phyloP scores from a whole-genome alignment of 306 rosid species.

The Datisca glomerata region DNA sequence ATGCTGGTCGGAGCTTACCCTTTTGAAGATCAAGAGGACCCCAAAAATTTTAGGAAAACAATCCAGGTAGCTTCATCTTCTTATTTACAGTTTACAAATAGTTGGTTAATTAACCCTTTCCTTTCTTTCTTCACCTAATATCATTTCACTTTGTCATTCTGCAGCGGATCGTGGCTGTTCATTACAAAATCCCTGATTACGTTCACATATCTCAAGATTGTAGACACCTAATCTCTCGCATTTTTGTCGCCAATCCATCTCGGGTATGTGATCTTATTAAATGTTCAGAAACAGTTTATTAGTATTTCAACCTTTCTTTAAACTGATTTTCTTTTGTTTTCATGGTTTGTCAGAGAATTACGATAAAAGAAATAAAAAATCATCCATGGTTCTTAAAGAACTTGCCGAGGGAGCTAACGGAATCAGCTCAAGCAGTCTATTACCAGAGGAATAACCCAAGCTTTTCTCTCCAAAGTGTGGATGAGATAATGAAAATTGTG shows the following conservation, averaged over 20 bases:
- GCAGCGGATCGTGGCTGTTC: not conserved
- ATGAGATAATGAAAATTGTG: not conserved
- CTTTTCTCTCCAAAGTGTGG: not conserved
- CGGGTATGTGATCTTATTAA: not conserved
- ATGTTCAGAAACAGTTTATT: not conserved
- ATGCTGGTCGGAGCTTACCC: not conserved
- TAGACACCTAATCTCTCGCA: not conserved
- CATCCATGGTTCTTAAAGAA: not conserved
- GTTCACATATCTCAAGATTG: not conserved
- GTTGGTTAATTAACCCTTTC: not conserved
- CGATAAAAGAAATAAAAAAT: not conserved
- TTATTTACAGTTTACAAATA: not conserved
- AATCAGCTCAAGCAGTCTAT: not conserved
- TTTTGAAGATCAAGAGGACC: not conserved
- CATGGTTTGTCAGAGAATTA: not conserved
- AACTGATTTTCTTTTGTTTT: not conserved
- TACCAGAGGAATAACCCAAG: not conserved
- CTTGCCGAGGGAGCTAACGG: constrained; percentile 1
- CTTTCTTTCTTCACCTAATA: not conserved
- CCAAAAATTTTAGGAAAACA: not conserved
- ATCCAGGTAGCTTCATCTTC: not conserved
- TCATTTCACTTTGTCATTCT: not conserved
- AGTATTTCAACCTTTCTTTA: not conserved
- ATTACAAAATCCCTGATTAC: not conserved
- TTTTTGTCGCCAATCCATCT: not conserved